These are phyloP conservation scores for Sporothrix variecibatus DNA, from an alignment of 2,329 filamentous ascomycete genomes.

Conservation along the genomic window DNA sequence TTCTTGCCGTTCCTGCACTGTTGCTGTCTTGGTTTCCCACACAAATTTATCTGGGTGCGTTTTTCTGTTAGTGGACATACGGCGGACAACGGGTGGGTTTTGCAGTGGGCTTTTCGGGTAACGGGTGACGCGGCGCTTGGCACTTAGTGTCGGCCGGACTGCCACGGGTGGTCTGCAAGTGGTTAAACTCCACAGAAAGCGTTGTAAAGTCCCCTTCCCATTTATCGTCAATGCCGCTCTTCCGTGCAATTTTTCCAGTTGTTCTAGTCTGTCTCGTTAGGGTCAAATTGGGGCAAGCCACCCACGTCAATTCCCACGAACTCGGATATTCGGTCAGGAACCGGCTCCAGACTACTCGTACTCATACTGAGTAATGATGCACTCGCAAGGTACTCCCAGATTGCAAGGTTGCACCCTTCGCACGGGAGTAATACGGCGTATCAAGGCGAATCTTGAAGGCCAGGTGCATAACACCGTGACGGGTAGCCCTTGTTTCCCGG, in stretches of 20 bases:
- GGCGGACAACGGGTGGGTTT: not conserved
- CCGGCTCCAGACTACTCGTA: not conserved
- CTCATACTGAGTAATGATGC: not conserved
- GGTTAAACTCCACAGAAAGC: no score
- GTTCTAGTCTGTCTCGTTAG: not conserved
- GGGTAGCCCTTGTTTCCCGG: not conserved
- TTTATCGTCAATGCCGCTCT: not conserved
- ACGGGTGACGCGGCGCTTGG: constrained; percentile 11
- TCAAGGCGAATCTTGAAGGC: not conserved
- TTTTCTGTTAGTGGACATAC: not conserved
- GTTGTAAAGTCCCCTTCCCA: not conserved
- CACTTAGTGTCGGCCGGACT: constrained; percentile 8
- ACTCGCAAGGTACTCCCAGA: not conserved
- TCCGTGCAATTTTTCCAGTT: not conserved
- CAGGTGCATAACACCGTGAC: not conserved
- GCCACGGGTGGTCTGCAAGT: not conserved
- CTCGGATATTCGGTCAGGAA: not conserved
- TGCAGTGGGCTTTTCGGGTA: not conserved
- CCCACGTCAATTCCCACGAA: not conserved
- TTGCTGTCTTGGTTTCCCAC: no score
- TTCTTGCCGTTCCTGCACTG: no score
- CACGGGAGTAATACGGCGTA: not conserved
- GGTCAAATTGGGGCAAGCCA: not conserved
- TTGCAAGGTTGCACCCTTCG: not conserved
- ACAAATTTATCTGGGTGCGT: no score